Conservation (phyloP, 345 rosid genomes). For the Melastoma malabathricum region DNA sequence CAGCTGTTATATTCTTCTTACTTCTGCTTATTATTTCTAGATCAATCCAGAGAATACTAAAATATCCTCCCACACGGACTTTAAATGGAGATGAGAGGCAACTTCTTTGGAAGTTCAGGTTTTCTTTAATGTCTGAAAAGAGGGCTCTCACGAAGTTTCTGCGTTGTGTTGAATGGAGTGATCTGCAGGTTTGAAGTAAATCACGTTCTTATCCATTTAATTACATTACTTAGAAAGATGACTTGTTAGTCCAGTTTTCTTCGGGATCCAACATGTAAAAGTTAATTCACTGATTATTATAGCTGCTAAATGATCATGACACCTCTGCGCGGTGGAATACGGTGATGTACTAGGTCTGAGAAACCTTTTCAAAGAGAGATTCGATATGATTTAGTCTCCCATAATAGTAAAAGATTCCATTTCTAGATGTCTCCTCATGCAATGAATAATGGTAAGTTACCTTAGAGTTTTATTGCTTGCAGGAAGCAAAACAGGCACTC, state of each 20-base stretch:
- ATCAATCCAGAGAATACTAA: conserved; percentile 72
- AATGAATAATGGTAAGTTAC: background rate
- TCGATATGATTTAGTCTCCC: no score
- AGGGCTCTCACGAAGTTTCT: conserved; percentile 94
- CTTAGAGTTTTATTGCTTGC: conserved; percentile 12
- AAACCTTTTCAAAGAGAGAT: no score
- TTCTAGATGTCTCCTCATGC: background rate
- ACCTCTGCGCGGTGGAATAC: no score
- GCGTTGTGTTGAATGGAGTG: conserved; percentile 96
- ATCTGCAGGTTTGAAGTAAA: conserved; percentile 58
- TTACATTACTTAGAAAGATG: no score
- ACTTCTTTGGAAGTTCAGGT: conserved; percentile 93
- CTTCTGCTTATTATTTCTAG: conserved; percentile 24
- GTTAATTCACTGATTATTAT: no score
- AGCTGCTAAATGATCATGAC: no score
- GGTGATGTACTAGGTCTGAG: no score
- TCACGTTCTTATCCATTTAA: conserved; percentile 1
- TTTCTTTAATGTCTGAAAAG: conserved; percentile 90
- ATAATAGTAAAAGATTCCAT: no score
- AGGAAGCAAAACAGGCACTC: conserved; percentile 96
- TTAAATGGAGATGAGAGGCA: conserved; percentile 97
- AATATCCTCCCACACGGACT: conserved; percentile 81
- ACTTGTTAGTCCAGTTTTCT: background rate
- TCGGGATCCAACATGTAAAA: no score
- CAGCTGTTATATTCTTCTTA: conserved; percentile 6